Percentiles rank a stretch among this genome's conserved stretches.
Conservation (phyloP, 2,329 filamentous ascomycete genomes). For the Myriosclerotinia curreyana region DNA sequence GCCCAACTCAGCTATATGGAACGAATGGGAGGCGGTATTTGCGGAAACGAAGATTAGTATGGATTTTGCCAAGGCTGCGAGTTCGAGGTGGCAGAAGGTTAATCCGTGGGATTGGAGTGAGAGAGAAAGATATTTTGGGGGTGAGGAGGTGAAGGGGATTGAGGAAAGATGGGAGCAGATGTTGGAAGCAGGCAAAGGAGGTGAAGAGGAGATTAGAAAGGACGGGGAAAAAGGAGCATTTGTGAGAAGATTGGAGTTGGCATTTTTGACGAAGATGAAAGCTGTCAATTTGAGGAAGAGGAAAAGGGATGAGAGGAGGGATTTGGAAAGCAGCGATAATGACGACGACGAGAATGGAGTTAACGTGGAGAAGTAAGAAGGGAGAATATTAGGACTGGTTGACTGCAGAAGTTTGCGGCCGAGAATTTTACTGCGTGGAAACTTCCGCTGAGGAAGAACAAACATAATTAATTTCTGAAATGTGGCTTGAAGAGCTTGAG, state of each 20-base stretch:
- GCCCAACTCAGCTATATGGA: neutral
- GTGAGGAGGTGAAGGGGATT: conserved; percentile 6
- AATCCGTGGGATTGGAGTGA: conserved; percentile 23
- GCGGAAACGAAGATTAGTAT: neutral
- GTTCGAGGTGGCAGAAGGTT: neutral
- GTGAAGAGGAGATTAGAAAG: neutral
- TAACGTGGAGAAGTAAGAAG: neutral
- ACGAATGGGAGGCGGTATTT: conserved; percentile 7
- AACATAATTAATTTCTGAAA: neutral
- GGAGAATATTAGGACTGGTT: neutral
- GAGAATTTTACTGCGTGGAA: neutral
- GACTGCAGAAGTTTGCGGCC: neutral
- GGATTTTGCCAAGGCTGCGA: conserved; percentile 12
- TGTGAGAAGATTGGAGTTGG: neutral
- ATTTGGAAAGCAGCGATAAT: neutral
- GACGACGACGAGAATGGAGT: neutral
- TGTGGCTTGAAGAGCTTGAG: neutral
- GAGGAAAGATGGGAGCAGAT: conserved; percentile 20
- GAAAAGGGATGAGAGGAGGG: neutral
- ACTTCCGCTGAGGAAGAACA: neutral
- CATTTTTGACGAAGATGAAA: neutral
- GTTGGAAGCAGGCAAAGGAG: conserved; percentile 1
- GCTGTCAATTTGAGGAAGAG: conserved; percentile 1
- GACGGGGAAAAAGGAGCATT: conserved; percentile 2
- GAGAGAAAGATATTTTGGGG: conserved; percentile 20